Conservation (phyloP, 345 rosid species). For the Noccaea caerulescens region DNA sequence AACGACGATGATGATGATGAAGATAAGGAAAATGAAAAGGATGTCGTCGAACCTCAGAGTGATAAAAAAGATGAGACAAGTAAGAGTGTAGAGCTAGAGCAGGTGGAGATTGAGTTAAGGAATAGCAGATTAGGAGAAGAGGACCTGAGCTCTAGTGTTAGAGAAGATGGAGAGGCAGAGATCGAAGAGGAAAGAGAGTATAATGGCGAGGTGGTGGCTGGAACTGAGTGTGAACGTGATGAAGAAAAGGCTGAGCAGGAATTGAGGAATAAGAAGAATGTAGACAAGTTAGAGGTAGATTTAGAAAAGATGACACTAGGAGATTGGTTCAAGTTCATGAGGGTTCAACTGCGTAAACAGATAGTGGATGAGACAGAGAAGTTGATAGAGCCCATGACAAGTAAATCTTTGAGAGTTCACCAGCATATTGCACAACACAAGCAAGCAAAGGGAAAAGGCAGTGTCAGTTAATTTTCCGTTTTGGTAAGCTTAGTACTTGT, state of each 20-base stretch:
- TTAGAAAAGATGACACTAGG: constrained; percentile 59
- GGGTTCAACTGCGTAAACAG: constrained; percentile 55
- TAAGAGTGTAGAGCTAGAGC: constrained; percentile 17
- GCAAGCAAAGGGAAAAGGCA: constrained; percentile 41
- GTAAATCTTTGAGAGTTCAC: constrained; percentile 49
- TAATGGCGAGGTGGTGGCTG: constrained; percentile 10
- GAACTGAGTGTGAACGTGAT: constrained; percentile 11
- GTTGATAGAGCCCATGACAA: constrained; percentile 63
- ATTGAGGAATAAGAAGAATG: constrained; percentile 2
- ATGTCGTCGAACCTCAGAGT: constrained; percentile 9
- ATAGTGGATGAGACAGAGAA: constrained; percentile 60
- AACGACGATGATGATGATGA: constrained; percentile 7
- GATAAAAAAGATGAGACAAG: constrained; percentile 17
- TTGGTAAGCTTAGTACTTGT: background rate
- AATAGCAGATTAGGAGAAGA: constrained; percentile 11
- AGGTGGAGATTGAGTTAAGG: constrained; percentile 22
- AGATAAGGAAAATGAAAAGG: constrained; percentile 16
- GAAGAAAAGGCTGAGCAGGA: constrained; percentile 26
- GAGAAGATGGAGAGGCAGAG: constrained; percentile 27
- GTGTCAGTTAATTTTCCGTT: constrained; percentile 11
- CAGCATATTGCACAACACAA: constrained; percentile 59
- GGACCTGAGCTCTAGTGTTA: constrained; percentile 11
- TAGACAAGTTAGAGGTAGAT: constrained; percentile 34
- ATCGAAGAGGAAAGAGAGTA: background rate
- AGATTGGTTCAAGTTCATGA: constrained; percentile 72